Percentiles rank a stretch among this genome's conserved stretches.
Evolutionary conservation across 768 basidiomycete species (phyloP).

Genomic region (Mycena vulgaris): DNA sequence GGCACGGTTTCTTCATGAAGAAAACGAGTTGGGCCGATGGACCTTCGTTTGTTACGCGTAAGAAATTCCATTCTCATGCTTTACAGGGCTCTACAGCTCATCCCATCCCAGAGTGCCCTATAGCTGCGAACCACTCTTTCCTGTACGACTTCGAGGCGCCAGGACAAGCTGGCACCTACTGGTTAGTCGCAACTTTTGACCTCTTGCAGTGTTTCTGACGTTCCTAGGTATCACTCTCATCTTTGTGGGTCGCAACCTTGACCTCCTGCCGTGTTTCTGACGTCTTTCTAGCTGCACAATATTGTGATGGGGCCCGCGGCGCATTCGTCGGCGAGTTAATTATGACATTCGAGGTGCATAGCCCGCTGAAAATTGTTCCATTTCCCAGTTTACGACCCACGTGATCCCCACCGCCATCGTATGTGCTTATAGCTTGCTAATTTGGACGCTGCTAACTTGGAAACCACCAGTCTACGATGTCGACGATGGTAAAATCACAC

Average conservation of each 20-base stretch:
- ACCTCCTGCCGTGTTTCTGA: constrained; percentile 45
- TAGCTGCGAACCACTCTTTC: constrained; percentile 19
- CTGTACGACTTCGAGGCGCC: constrained; percentile 54
- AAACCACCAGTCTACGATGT: constrained; percentile 48
- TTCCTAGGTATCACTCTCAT: constrained; percentile 54
- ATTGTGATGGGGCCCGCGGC: constrained; percentile 71
- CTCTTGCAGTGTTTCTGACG: no score
- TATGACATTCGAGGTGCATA: no score
- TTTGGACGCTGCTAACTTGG: neutral
- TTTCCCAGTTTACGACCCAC: constrained; percentile 54
- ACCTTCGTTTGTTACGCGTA: constrained; percentile 47
- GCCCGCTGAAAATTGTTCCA: neutral
- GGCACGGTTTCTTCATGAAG: constrained; percentile 60
- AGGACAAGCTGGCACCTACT: constrained; percentile 61
- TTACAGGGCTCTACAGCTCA: neutral
- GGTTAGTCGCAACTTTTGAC: no score
- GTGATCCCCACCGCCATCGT: constrained; percentile 54
- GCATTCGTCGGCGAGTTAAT: constrained; percentile 60
- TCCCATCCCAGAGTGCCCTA: constrained; percentile 26
- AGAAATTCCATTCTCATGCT: neutral
- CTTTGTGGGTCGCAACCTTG: constrained; percentile 44
- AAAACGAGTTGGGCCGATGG: constrained; percentile 60
- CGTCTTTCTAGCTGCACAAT: constrained; percentile 60
- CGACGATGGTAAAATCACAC: constrained; percentile 57
- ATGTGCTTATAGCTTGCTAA: neutral